Conservation (phyloP, 2,329 filamentous ascomycete species). For the Penicillium decumbens region DNA sequence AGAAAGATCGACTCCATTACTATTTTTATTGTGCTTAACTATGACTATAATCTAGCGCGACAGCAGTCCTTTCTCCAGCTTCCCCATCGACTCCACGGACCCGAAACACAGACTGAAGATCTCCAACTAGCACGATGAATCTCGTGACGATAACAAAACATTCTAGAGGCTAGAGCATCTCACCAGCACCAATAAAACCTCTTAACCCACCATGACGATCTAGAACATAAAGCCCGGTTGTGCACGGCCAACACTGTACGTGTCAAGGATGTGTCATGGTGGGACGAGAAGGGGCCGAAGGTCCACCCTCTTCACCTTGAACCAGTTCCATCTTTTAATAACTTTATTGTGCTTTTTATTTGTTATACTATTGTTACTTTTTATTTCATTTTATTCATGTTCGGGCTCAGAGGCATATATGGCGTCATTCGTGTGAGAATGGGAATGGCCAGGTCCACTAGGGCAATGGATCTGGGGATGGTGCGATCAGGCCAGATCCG, state of each 20-base stretch:
- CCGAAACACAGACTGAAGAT: slow-evolving; percentile 18
- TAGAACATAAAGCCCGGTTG: not conserved
- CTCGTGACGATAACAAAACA: not conserved
- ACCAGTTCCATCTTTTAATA: not conserved
- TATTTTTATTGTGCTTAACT: not conserved
- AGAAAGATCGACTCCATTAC: not conserved
- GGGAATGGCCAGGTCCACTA: not conserved
- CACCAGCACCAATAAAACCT: not conserved
- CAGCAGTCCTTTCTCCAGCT: not conserved
- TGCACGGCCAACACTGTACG: slow-evolving; percentile 11
- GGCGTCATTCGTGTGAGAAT: not conserved
- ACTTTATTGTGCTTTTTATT: not conserved
- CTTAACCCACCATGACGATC: not conserved
- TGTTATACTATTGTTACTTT: not conserved
- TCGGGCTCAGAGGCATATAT: not conserved
- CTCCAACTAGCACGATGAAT: slow-evolving; percentile 8
- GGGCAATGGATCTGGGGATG: not conserved
- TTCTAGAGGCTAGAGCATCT: not conserved
- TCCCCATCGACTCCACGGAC: not conserved
- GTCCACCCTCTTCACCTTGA: not conserved
- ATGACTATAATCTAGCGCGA: not conserved
- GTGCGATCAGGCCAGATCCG: not conserved
- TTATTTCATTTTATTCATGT: not conserved
- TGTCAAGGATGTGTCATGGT: slow-evolving; percentile 19
- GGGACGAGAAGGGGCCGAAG: not conserved